Evolutionary conservation across 2,329 filamentous ascomycete species (phyloP).

Genomic region (Canariomyces notabilis): DNA sequence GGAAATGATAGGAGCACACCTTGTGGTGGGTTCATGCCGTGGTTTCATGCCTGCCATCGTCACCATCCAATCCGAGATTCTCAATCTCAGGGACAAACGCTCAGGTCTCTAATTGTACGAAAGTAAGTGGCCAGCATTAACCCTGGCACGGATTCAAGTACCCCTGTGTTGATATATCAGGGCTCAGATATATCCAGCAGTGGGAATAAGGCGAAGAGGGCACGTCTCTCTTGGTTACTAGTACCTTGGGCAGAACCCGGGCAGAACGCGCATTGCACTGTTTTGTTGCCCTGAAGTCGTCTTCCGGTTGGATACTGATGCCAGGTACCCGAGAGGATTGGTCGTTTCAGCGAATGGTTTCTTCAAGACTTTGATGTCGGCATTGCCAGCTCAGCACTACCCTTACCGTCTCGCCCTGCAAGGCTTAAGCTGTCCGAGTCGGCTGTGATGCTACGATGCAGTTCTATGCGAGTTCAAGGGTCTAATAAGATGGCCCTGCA

Average conservation of each 20-base stretch:
- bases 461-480: too few species aligned
- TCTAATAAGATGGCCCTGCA: too few species aligned
- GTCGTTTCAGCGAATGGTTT: not conserved
- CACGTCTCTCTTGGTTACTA: not conserved
- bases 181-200: not conserved
- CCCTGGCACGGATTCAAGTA: too few species aligned
- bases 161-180: not conserved
- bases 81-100: too few species aligned
- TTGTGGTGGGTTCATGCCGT: not conserved
- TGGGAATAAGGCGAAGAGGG: not conserved
- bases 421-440: not conserved
- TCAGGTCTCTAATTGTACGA: too few species aligned
- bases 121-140: too few species aligned
- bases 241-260: not conserved
- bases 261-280: not conserved
- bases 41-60: too few species aligned
- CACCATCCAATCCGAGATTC: too few species aligned
- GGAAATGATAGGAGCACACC: slow-evolving; percentile 2
- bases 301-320: slow-evolving; percentile 6
- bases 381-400: slow-evolving; percentile 6
- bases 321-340: slow-evolving; percentile 9
- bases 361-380: slow-evolving; percentile 6
- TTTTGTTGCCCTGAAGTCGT: not conserved
- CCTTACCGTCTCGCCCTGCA: slow-evolving; percentile 10
- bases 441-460: slow-evolving; percentile 8